A percentile compares a stretch with the other conserved stretches of the same genome.
phyloP scores from a whole-genome alignment of 495 filamentous ascomycete genomes.

The Penicillium crystallinum region DNA sequence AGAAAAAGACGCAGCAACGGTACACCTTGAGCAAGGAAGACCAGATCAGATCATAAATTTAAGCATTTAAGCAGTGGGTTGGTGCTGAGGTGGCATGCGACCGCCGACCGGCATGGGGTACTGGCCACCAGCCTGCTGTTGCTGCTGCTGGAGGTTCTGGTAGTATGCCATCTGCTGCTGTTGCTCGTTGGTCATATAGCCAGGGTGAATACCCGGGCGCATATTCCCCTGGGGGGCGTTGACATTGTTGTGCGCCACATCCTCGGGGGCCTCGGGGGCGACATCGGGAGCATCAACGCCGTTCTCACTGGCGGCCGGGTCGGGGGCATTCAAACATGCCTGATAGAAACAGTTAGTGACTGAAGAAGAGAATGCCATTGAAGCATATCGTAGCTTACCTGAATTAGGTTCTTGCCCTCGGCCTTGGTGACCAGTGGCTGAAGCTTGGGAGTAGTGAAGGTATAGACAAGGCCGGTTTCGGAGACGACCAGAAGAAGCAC shows the following conservation, averaged over 20 bases:
- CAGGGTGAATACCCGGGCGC: constrained; percentile 45
- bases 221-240: constrained; percentile 50
- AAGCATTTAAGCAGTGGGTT: constrained; percentile 42
- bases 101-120: constrained; percentile 53
- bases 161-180: constrained; percentile 57
- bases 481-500: constrained; percentile 96
- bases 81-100: constrained; percentile 52
- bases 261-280: constrained; percentile 52
- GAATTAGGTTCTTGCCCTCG: constrained; percentile 98
- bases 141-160: constrained; percentile 52
- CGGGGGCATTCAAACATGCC: constrained; percentile 96
- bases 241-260: constrained; percentile 49
- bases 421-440: constrained; percentile 98
- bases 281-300: constrained; percentile 69
- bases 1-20: constrained; percentile 38
- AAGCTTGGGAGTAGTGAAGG: constrained; percentile 98
- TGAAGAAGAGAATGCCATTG: not conserved
- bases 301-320: constrained; percentile 86
- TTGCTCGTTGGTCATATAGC: constrained; percentile 53
- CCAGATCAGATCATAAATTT: constrained; percentile 43
- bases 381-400: constrained; percentile 54
- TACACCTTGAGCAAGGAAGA: constrained; percentile 32
- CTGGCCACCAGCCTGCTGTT: constrained; percentile 51
- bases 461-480: constrained; percentile 97
- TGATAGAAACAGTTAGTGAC: constrained; percentile 27